Conservation (phyloP, 129 eudicot species). For the Ambrosia artemisiifolia region DNA sequence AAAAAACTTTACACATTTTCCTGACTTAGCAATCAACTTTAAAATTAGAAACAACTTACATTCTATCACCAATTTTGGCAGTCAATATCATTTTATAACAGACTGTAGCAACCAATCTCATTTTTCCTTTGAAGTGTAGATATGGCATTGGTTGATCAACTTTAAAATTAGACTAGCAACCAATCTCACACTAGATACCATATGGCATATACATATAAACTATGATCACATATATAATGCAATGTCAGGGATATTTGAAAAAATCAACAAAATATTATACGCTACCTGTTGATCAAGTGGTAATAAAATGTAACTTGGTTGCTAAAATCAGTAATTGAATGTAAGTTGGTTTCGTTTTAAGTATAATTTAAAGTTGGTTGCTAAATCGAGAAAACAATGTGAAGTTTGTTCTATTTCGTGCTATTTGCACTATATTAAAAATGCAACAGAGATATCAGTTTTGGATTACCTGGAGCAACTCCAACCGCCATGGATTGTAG, state of each 20-base stretch:
- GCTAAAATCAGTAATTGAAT: neutral
- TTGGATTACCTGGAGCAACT: conserved; percentile 57
- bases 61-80: neutral
- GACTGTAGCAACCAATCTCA: neutral
- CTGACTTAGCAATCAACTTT: neutral
- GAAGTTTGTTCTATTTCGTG: neutral
- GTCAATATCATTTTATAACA: neutral
- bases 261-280: neutral
- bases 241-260: neutral
- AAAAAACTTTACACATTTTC: neutral
- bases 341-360: neutral
- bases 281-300: neutral
- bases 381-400: neutral
- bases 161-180: too few relatives aligned
- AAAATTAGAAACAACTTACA: neutral
- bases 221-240: neutral
- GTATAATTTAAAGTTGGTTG: neutral
- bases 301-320: neutral
- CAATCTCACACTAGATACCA: neutral
- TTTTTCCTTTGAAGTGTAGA: neutral
- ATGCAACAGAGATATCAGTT: neutral
- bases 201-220: neutral
- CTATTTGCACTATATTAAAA: neutral
- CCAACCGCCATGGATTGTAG: conserved; percentile 50
- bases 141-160: neutral